Evolutionary conservation across 2,329 filamentous ascomycete genomes (phyloP), one percentile per base, ranked within the genome.

Genomic region (Microthyrium microscopicum): DNA sequence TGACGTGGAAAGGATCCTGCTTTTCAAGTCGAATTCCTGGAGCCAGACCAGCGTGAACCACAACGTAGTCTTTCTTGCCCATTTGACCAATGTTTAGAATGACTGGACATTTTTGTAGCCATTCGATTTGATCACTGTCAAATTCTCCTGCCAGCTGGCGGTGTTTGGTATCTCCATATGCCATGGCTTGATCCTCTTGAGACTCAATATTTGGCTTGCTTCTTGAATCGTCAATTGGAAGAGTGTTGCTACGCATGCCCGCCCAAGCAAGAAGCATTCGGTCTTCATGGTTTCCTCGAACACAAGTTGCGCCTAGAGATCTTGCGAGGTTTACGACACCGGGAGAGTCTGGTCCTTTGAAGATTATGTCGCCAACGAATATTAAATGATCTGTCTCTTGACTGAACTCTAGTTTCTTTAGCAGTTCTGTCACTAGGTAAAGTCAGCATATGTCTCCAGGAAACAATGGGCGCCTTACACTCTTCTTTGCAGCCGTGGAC

Each of bases 201-300:
- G 9, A 33, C n/a, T n/a, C n/a, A 19, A 44, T 40, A 18, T 47
- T 45, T 6, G 51, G 42, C 20, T 52, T 49, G 5, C 41, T 40
- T 27, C 42, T 38, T 18, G 42, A 39, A 43, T 49, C 42, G 42
- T 51, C 46, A 51, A 59, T 39, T 5, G 50, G 46, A 8, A 48
- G 22, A 12, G 31, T 44, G 27, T 63, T 53, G n/a, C n/a, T n/a
- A n/a, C n/a, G n/a, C n/a, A n/a, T n/a, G n/a, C n/a, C n/a, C 19
- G 62, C 59, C 39, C 73, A 68, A 1, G 73, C 66, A 6, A 77
- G 64, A n/a, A 95, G 64, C 15, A 94, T 64, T 16, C 74, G 68
- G 51, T 95, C 85, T 51, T 98, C 89, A 56, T 93, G 81, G 55
- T 94, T 94, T 13, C 89, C 89, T 32, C 87, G 75, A 6, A 95